Conservation (phyloP, 2,329 filamentous ascomycete genomes). For the Chalara sp. region DNA sequence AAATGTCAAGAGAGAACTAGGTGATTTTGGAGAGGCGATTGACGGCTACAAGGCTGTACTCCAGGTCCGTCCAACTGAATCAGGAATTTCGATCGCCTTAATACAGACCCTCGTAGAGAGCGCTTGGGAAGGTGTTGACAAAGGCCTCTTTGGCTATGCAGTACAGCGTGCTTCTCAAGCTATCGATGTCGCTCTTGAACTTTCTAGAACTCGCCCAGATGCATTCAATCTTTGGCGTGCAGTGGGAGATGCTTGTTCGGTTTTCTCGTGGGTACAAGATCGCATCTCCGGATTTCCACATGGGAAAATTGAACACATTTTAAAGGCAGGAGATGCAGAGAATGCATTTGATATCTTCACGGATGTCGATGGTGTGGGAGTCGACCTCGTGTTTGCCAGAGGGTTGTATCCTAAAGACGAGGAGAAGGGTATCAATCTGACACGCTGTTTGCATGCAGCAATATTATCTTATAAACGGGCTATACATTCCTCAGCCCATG, state of each 20-base stretch:
- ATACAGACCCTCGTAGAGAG: constrained; percentile 84
- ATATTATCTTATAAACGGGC: constrained; percentile 86
- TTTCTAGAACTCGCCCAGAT: constrained; percentile 53
- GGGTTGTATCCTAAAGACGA: constrained; percentile 26
- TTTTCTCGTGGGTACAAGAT: constrained; percentile 75
- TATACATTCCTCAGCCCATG: constrained; percentile 63
- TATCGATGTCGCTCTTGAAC: constrained; percentile 58
- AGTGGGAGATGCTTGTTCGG: constrained; percentile 77
- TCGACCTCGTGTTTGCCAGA: constrained; percentile 29
- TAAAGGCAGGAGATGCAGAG: constrained; percentile 45
- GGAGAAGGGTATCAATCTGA: constrained; percentile 36
- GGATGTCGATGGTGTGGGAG: constrained; percentile 61
- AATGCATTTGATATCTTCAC: constrained; percentile 54
- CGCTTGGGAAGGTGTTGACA: constrained; percentile 69
- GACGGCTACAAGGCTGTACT: constrained; percentile 70
- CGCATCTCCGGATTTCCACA: constrained; percentile 57
- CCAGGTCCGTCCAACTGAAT: constrained; percentile 60
- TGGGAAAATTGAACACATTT: constrained; percentile 47
- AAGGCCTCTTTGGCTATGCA: constrained; percentile 80
- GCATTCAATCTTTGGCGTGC: constrained; percentile 96
- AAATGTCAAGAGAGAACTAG: constrained; percentile 87
- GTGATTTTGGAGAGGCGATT: constrained; percentile 82
- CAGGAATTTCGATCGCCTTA: constrained; percentile 80
- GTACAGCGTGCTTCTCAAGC: constrained; percentile 62
- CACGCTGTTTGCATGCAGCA: constrained; percentile 58